A percentile compares a stretch with the other conserved stretches of the same genome.
phyloP scores from a whole-genome alignment of 148 eudicot species.

The Fagopyrum esculentum region DNA sequence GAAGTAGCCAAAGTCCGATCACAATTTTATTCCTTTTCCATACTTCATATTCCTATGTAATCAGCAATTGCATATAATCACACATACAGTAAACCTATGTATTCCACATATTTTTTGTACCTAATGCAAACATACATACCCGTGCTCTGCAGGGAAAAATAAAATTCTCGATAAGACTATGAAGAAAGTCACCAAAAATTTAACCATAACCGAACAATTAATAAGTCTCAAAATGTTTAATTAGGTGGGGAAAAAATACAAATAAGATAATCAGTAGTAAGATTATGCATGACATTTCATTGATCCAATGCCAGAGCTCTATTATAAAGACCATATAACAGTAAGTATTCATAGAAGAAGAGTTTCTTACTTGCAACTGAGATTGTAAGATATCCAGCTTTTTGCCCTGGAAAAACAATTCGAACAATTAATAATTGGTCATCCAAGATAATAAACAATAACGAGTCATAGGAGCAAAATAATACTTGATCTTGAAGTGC shows the following conservation, averaged over 20 bases:
- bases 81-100: not conserved
- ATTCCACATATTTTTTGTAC: not conserved
- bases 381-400: conserved; percentile 47
- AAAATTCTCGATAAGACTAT: not conserved
- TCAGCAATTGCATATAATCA: not conserved
- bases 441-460: conserved; percentile 2
- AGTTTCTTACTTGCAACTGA: conserved; percentile 53
- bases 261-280: not conserved
- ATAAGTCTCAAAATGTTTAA: not conserved
- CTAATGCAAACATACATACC: not conserved
- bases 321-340: not conserved
- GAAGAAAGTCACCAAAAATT: not conserved
- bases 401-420: conserved; percentile 47
- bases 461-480: not conserved
- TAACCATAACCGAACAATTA: not conserved
- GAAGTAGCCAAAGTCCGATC: not conserved
- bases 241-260: too few relatives aligned
- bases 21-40: not conserved
- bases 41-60: not conserved
- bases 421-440: conserved; percentile 3
- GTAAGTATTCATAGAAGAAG: not conserved
- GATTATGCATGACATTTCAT: not conserved
- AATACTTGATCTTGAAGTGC: conserved; percentile 83
- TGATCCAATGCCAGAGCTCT: not conserved
- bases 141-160: not conserved